phyloP scores from a whole-genome alignment of 2,329 filamentous ascomycete genomes.

The Fusarium proliferatum region DNA sequence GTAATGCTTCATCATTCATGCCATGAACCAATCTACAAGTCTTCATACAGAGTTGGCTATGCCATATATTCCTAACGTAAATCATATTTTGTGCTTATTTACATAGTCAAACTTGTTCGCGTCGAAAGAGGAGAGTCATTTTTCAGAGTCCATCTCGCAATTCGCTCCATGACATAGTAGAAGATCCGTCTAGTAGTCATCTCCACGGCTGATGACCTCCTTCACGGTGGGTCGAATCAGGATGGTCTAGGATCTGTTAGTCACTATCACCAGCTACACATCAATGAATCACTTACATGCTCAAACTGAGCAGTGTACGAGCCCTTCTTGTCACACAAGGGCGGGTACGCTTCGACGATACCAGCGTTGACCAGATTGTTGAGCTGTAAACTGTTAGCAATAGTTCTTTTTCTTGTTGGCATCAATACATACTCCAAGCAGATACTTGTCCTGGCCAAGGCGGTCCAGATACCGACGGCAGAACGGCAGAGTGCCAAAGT shows the following conservation, averaged over 20 bases:
- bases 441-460: conserved; percentile 93
- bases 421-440: conserved; percentile 75
- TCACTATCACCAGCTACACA: background rate
- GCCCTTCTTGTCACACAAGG: conserved; percentile 90
- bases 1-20: background rate
- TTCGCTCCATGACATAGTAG: background rate
- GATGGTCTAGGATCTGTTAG: conserved; percentile 68
- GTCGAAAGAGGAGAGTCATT: conserved; percentile 42
- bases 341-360: conserved; percentile 91
- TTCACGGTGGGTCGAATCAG: conserved; percentile 83
- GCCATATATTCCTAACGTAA: conserved; percentile 2
- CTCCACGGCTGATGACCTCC: conserved; percentile 87
- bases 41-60: background rate
- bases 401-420: background rate
- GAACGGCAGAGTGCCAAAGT: conserved; percentile 93
- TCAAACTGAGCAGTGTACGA: conserved; percentile 95
- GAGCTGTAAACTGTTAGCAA: conserved; percentile 62
- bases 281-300: conserved; percentile 73
- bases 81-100: conserved; percentile 9
- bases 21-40: background rate
- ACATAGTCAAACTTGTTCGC: conserved; percentile 12
- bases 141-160: conserved; percentile 45
- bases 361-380: conserved; percentile 86
- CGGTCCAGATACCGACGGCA: conserved; percentile 92
- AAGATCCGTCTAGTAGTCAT: conserved; percentile 73